Percentiles rank a stretch among this genome's conserved stretches.
These are phyloP conservation scores for Auricularia sp. DNA, from an alignment of 768 basidiomycete genomes.

Conservation along the genomic window DNA sequence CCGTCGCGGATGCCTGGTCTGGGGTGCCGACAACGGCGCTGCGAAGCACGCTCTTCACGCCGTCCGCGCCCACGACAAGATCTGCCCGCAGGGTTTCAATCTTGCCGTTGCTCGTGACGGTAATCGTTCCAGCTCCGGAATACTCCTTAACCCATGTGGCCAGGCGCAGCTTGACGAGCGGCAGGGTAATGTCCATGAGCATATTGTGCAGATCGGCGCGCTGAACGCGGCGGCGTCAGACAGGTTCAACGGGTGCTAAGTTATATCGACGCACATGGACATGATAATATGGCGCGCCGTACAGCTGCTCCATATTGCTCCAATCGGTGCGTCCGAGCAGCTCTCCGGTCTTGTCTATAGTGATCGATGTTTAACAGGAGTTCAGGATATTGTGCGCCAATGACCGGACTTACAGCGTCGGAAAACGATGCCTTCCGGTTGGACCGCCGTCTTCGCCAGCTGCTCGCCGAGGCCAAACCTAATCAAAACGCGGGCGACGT, in stretches of 20 bases:
- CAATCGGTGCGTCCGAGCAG: constrained; percentile 36
- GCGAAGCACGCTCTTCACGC: constrained; percentile 42
- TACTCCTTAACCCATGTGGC: constrained; percentile 24
- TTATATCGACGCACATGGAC: constrained; percentile 23
- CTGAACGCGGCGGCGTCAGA: neutral
- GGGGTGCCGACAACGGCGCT: constrained; percentile 39
- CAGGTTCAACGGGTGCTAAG: neutral
- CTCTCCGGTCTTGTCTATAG: constrained; percentile 35
- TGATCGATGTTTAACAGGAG: constrained; percentile 1
- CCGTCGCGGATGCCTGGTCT: constrained; percentile 39
- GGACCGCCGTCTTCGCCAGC: constrained; percentile 30
- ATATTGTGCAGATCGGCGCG: constrained; percentile 43
- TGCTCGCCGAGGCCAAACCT: constrained; percentile 45
- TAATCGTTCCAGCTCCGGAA: neutral
- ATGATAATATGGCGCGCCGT: constrained; percentile 37
- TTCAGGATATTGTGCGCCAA: no score
- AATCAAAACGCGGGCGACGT: constrained; percentile 44
- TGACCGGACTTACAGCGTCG: constrained; percentile 25
- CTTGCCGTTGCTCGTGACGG: neutral
- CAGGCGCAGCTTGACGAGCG: constrained; percentile 25
- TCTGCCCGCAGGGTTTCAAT: neutral
- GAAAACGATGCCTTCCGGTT: constrained; percentile 31
- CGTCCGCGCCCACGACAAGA: constrained; percentile 23
- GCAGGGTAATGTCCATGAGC: constrained; percentile 36
- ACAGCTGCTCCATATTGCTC: constrained; percentile 35